phyloP scores from a whole-genome alignment of 2,329 filamentous ascomycete species.

The Curvularia hawaiiensis region DNA sequence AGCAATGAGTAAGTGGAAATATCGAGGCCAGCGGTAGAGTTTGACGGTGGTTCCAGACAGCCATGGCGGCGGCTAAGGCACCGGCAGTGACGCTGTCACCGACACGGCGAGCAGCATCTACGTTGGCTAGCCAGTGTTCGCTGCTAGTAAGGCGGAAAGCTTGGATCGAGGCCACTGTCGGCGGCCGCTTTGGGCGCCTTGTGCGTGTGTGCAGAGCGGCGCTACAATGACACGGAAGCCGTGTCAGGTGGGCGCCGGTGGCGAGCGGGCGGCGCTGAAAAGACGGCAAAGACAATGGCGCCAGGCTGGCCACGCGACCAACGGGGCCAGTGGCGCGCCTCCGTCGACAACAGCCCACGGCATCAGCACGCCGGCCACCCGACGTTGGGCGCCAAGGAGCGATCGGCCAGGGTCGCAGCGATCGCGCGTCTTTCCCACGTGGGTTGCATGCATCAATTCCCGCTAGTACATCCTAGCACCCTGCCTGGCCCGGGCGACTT shows the following conservation, averaged over 20 bases:
- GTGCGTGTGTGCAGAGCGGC: neutral
- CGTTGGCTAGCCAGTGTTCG: neutral
- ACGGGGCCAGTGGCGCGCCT: neutral
- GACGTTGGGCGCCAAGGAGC: constrained; percentile 5
- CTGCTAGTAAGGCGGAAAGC: too few relatives aligned
- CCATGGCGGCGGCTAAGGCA: neutral
- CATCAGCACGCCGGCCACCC: neutral
- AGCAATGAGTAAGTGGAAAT: neutral
- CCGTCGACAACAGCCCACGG: neutral
- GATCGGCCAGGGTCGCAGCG: neutral
- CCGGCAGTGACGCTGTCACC: neutral
- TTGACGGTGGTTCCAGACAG: neutral
- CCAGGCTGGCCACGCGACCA: too few relatives aligned
- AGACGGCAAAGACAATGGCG: too few relatives aligned
- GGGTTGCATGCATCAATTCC: neutral
- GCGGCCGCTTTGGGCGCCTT: neutral
- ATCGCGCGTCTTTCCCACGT: neutral
- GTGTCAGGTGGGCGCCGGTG: neutral
- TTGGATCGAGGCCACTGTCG: neutral
- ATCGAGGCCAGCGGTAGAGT: neutral
- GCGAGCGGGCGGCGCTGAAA: neutral
- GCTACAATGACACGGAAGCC: neutral
- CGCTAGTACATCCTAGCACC: neutral
- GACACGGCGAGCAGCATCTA: neutral
- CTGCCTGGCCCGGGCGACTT: too few relatives aligned